Percentiles rank a stretch among this genome's conserved stretches.
phyloP scores from a whole-genome alignment of 2,329 filamentous ascomycete species.

The Penicillium sp. region DNA sequence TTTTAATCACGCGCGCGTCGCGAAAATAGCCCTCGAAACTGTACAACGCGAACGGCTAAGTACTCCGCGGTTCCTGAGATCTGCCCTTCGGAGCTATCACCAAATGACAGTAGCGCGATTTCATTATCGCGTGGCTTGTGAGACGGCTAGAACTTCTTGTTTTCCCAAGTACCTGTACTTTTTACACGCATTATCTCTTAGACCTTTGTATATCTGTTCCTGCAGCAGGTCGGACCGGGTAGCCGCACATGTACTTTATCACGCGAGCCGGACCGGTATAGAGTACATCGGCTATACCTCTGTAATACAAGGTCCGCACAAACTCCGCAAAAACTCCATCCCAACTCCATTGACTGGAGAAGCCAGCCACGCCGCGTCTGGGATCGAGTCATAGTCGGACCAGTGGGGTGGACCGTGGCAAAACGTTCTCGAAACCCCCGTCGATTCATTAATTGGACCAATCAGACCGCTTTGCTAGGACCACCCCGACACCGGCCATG shows the following conservation, averaged over 20 bases:
- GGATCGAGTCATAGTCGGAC: constrained; percentile 7
- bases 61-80: constrained; percentile 9
- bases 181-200: neutral
- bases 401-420: constrained; percentile 27
- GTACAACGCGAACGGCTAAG: constrained; percentile 7
- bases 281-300: neutral
- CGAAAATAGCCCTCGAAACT: constrained; percentile 1
- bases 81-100: neutral
- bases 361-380: constrained; percentile 12
- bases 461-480: constrained; percentile 1
- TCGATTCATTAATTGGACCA: constrained; percentile 9
- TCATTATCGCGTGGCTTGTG: constrained; percentile 10
- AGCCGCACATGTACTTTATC: neutral
- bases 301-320: constrained; percentile 8
- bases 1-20: constrained; percentile 6
- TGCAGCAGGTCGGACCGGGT: constrained; percentile 5
- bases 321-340: constrained; percentile 4
- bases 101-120: constrained; percentile 7
- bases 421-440: constrained; percentile 25
- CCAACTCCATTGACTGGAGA: constrained; percentile 10
- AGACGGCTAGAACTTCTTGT: neutral
- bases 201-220: neutral
- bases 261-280: neutral
- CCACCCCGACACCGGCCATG: constrained; percentile 24
- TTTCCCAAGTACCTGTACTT: neutral